Conservation (phyloP, 306 rosid species). For the Psophocarpus tetragonolobus region DNA sequence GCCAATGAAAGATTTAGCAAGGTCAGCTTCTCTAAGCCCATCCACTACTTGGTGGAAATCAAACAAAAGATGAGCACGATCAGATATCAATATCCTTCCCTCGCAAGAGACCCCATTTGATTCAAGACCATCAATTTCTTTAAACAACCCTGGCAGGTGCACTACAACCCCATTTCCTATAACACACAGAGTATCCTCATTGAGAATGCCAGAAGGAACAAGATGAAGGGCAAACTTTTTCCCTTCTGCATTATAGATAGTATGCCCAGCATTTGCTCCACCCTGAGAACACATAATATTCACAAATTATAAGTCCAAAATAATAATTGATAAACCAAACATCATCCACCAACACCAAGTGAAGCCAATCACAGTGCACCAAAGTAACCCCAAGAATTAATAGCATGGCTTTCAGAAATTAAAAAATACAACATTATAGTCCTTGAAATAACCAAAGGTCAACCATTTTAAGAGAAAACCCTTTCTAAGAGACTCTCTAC, state of each 20-base stretch:
- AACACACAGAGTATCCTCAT: constrained; percentile 86
- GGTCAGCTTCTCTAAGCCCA: constrained; percentile 89
- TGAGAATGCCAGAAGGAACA: constrained; percentile 93
- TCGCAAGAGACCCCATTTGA: constrained; percentile 80
- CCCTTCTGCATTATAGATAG: constrained; percentile 94
- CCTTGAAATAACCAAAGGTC: neutral
- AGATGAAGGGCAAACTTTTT: constrained; percentile 96
- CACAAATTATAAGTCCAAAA: constrained; percentile 25
- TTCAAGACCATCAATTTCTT: constrained; percentile 85
- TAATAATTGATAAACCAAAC: neutral
- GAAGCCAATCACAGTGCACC: neutral
- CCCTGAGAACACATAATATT: constrained; percentile 50
- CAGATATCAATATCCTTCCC: constrained; percentile 91
- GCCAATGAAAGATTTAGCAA: constrained; percentile 92
- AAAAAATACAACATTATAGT: neutral
- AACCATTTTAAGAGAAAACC: neutral
- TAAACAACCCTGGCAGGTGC: constrained; percentile 79
- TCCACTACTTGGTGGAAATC: constrained; percentile 95
- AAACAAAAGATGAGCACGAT: constrained; percentile 88
- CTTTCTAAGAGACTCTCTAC: neutral
- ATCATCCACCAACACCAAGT: neutral
- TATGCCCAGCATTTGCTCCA: constrained; percentile 98
- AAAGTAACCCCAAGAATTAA: neutral
- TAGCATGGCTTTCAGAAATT: neutral
- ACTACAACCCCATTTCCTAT: constrained; percentile 98